A percentile compares a stretch with the other conserved stretches of the same genome.
phyloP scores from a whole-genome alignment of 352 stramenopile genomes.

The Pythium brachiatum region DNA sequence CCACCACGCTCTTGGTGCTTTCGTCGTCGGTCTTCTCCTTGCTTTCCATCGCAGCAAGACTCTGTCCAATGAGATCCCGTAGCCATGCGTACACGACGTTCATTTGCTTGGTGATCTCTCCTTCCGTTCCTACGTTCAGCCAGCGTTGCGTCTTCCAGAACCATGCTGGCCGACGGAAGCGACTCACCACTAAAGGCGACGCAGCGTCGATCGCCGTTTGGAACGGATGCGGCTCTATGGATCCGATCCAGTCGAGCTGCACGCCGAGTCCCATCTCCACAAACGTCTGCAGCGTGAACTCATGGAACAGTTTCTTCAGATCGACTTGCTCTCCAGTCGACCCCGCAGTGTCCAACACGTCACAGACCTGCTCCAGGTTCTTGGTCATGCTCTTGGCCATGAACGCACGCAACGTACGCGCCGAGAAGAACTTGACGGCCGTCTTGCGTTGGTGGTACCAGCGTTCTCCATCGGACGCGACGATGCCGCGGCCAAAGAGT shows the following conservation, averaged over 20 bases:
- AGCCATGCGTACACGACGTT: conserved; percentile 40
- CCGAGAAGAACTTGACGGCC: conserved; percentile 33
- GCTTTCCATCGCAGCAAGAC: conserved; percentile 20
- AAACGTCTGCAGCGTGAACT: conserved; percentile 59
- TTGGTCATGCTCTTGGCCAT: conserved; percentile 20
- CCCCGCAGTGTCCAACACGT: conserved; percentile 9
- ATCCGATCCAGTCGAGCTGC: conserved; percentile 40
- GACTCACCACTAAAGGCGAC: conserved; percentile 31
- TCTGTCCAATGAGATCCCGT: conserved; percentile 37
- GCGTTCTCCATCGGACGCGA: conserved; percentile 29
- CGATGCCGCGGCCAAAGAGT: conserved; percentile 27
- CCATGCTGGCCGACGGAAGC: conserved; percentile 47
- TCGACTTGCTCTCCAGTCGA: conserved; percentile 9
- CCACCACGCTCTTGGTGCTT: conserved; percentile 21
- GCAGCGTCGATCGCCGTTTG: conserved; percentile 40
- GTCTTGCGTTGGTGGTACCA: conserved; percentile 38
- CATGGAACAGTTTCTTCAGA: conserved; percentile 39
- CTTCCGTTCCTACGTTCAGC: conserved; percentile 43
- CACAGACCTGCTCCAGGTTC: conserved; percentile 21
- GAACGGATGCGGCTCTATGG: conserved; percentile 42
- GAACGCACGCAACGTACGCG: conserved; percentile 27
- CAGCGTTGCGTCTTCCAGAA: conserved; percentile 58
- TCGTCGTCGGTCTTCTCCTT: conserved; percentile 21
- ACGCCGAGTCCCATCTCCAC: conserved; percentile 53
- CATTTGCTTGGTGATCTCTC: conserved; percentile 29